A percentile compares a stretch with the other conserved stretches of the same genome.
These are phyloP conservation scores for Ceratocystis harringtonii DNA, from an alignment of 2,329 filamentous ascomycete genomes.

Conservation along the genomic window DNA sequence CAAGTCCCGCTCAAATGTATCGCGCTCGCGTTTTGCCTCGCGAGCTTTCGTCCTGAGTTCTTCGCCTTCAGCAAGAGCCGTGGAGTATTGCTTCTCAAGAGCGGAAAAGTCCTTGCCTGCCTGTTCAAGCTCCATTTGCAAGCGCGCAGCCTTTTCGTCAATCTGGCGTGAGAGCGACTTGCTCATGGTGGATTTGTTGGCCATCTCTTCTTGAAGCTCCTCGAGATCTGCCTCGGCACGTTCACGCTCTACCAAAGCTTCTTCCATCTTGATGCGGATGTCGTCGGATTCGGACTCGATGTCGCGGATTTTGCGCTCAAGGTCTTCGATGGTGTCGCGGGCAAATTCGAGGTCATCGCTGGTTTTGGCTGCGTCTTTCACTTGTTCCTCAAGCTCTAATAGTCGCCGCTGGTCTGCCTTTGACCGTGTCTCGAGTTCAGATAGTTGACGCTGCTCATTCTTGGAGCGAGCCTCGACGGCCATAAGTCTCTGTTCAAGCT, in stretches of 20 bases:
- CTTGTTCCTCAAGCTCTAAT: conserved; percentile 41
- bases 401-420: conserved; percentile 39
- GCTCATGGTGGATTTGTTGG: conserved; percentile 62
- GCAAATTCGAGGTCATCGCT: conserved; percentile 40
- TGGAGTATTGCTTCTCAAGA: conserved; percentile 37
- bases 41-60: conserved; percentile 32
- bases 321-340: conserved; percentile 41
- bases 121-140: conserved; percentile 51
- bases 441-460: conserved; percentile 34
- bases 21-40: conserved; percentile 30
- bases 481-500: conserved; percentile 32
- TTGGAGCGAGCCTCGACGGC: conserved; percentile 45
- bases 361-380: conserved; percentile 19
- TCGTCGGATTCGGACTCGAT: conserved; percentile 41
- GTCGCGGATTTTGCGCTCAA: conserved; percentile 39
- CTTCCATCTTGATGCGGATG: conserved; percentile 38
- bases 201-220: conserved; percentile 60
- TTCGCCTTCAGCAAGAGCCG: conserved; percentile 33
- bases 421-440: conserved; percentile 44
- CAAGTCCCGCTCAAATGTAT: conserved; percentile 27
- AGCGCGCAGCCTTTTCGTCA: conserved; percentile 51
- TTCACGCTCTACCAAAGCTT: conserved; percentile 39
- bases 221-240: conserved; percentile 45
- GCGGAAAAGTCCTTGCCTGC: conserved; percentile 33
- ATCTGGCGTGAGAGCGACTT: conserved; percentile 61